Evolutionary conservation across 2,329 filamentous ascomycete genomes (phyloP).

Genomic region (Curvularia hawaiiensis): DNA sequence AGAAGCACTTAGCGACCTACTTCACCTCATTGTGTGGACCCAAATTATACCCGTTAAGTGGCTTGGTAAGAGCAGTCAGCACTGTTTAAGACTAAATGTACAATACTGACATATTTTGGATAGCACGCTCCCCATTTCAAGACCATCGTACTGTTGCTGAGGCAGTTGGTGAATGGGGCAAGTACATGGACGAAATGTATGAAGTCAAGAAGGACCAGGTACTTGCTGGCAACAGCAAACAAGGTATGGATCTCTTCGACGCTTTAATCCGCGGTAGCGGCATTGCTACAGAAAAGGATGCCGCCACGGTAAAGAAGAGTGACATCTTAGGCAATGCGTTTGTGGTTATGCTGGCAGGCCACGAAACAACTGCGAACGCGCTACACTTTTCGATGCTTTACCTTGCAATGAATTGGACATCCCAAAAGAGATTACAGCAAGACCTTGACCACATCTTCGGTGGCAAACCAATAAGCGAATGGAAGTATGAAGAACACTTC

Average conservation of each 20-base stretch:
- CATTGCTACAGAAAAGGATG: constrained; percentile 39
- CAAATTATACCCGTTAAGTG: constrained; percentile 65
- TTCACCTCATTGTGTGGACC: constrained; percentile 68
- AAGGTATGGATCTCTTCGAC: constrained; percentile 63
- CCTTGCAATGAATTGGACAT: constrained; percentile 67
- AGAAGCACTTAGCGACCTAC: constrained; percentile 63
- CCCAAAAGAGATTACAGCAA: constrained; percentile 69
- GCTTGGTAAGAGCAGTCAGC: constrained; percentile 50
- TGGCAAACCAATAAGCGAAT: constrained; percentile 61
- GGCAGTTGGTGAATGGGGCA: constrained; percentile 66
- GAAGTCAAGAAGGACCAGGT: constrained; percentile 62
- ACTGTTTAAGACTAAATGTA: too few relatives aligned
- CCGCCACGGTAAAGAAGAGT: constrained; percentile 39
- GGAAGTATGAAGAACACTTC: constrained; percentile 73
- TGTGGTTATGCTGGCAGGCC: constrained; percentile 70
- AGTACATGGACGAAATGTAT: constrained; percentile 73
- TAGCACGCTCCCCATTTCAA: constrained; percentile 49
- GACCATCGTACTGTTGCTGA: constrained; percentile 58
- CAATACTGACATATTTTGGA: constrained; percentile 7
- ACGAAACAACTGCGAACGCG: constrained; percentile 79
- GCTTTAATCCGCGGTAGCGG: constrained; percentile 44
- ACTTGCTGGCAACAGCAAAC: constrained; percentile 40
- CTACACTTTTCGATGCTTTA: constrained; percentile 73
- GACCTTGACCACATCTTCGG: constrained; percentile 72
- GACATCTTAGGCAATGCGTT: constrained; percentile 76